Evolutionary conservation across 139 green algal species (phyloP).

Genomic region (Micromonas pusilla): DNA sequence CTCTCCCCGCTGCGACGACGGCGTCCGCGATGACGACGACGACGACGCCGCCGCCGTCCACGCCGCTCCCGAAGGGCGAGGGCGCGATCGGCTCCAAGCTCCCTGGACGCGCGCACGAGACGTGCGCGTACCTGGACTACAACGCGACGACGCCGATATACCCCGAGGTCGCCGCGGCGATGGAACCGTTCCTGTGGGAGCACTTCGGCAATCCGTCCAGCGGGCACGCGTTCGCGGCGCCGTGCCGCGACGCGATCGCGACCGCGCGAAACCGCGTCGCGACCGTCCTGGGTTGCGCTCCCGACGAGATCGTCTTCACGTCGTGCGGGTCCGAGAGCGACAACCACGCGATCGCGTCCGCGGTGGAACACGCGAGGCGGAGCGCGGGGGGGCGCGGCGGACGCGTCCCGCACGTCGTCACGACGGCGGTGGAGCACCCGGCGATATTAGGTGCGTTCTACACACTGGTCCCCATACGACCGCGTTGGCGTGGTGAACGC

Average conservation of each 20-base stretch:
- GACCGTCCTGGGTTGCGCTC: constrained; percentile 37
- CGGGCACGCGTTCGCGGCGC: constrained; percentile 46
- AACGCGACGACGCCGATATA: constrained; percentile 60
- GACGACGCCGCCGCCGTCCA: neutral
- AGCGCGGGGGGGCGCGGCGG: too few species aligned
- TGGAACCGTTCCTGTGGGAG: constrained; percentile 51
- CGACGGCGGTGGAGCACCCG: constrained; percentile 61
- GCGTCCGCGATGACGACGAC: neutral
- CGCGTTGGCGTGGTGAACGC: too few species aligned
- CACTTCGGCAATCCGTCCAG: constrained; percentile 65
- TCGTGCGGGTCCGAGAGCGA: constrained; percentile 34
- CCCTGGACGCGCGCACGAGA: neutral
- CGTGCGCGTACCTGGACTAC: constrained; percentile 56
- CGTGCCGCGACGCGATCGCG: constrained; percentile 21
- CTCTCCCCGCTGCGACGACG: neutral
- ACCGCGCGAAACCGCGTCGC: constrained; percentile 50
- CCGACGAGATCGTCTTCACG: constrained; percentile 40
- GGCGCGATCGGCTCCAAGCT: neutral
- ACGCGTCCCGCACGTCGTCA: constrained; percentile 66
- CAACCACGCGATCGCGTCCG: constrained; percentile 32
- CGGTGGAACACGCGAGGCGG: too few species aligned
- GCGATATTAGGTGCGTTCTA: too few species aligned
- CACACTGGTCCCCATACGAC: too few species aligned
- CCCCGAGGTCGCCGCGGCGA: constrained; percentile 50
- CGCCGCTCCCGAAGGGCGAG: too few species aligned